Conservation (phyloP, 345 rosid genomes). For the Rubroshorea leprosula region DNA sequence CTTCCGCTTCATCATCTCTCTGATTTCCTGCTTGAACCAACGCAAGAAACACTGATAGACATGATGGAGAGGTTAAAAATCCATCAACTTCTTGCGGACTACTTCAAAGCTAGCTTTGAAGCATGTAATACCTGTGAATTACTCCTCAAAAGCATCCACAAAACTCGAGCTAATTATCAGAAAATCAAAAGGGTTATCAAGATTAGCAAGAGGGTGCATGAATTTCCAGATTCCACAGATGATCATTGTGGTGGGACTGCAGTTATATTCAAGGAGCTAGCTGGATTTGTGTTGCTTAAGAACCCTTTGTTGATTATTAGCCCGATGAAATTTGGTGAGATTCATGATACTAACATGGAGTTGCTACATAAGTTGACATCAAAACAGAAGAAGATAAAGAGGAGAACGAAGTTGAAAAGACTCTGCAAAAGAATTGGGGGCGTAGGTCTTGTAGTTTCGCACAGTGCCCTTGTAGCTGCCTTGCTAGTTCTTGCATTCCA, state of each 20-base stretch:
- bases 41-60: constrained; percentile 38
- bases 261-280: constrained; percentile 43
- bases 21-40: constrained; percentile 52
- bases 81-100: constrained; percentile 41
- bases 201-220: constrained; percentile 27
- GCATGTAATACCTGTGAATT: constrained; percentile 54
- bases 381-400: constrained; percentile 36
- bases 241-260: constrained; percentile 9
- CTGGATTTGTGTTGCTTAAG: constrained; percentile 35
- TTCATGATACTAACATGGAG: constrained; percentile 38
- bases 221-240: constrained; percentile 19
- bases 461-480: constrained; percentile 31
- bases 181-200: constrained; percentile 48
- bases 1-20: constrained; percentile 31
- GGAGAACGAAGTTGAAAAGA: constrained; percentile 36
- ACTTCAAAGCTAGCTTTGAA: constrained; percentile 46
- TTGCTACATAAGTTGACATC: constrained; percentile 43
- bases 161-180: constrained; percentile 41
- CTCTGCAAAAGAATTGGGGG: constrained; percentile 43
- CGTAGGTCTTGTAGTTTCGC: constrained; percentile 37
- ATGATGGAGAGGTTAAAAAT: constrained; percentile 30
- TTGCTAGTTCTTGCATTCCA: constrained; percentile 53
- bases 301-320: constrained; percentile 50
- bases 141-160: constrained; percentile 54
- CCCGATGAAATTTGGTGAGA: constrained; percentile 26